Base-by-base conservation (phyloP, 306 rosid species). In the Vigna angularis region DNA sequence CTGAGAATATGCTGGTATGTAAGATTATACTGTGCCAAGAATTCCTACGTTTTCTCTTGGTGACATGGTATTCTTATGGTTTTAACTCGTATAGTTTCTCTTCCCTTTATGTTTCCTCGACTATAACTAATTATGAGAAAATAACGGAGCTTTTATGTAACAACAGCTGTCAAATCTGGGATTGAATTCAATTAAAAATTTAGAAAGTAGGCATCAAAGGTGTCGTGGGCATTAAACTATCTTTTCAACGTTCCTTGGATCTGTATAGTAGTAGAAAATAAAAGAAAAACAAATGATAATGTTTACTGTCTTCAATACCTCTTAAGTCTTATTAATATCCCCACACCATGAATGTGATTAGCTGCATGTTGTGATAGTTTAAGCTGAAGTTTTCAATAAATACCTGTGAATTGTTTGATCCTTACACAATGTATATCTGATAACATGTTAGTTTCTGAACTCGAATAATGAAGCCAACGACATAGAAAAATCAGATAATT, bases 1-100 rank as follows among this genome's bases (percentile, higher is more conserved):
- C 97, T 34, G 97, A 95, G 81, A 91, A 82, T 80, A 89, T 95
- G 97, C 67, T 87, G 98, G 98, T 95, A 84, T 8, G 90, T 81
- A 50, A 22, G 56, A 52, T 61, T 72, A 26, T 71, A 22, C 36
- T 6, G 50, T 30, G 72, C 70, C 81, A 64, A 76, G 42, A 64
- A 2, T 77, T 18, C n/a, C 62, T 51, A 18, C 65, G 30, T 65
- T 73, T 61, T 14, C 77, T 58, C 72, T 64, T 17, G 61, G 28
- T 57, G 70, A 56, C 38, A 58, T 26, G 16, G 24, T 66, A 55
- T 66, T 58, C 24, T 42, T 45, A 24, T 47, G 50, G 9, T 61
- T 66, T 73, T 51, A 48, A 67, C 70, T 22, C 48, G 10, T 64
- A 49, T 15, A 74, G 1, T 63, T 48, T 55, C 56, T 57, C 20